A percentile compares a stretch with the other conserved stretches of the same genome.
These are phyloP conservation scores for Coniochaeta sp. DNA, from an alignment of 2,329 filamentous ascomycete species.

Conservation along the genomic window DNA sequence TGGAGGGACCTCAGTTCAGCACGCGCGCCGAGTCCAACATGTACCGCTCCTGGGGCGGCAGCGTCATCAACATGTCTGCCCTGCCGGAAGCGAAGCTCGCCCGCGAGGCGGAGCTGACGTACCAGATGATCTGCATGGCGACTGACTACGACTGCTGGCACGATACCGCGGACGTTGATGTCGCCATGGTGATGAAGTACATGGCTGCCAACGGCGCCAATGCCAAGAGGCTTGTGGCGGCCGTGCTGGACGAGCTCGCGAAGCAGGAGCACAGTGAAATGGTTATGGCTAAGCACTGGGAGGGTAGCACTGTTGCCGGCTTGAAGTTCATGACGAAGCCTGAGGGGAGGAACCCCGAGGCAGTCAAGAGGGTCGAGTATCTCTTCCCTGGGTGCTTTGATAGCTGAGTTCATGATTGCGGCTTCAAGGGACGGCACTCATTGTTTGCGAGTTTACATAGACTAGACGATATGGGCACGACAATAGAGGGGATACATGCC, in stretches of 20 bases:
- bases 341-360: conserved; percentile 64
- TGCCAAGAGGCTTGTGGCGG: conserved; percentile 75
- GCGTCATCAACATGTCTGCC: conserved; percentile 96
- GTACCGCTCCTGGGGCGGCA: conserved; percentile 90
- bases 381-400: conserved; percentile 78
- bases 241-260: conserved; percentile 78
- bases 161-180: conserved; percentile 73
- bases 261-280: conserved; percentile 70
- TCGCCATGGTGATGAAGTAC: conserved; percentile 94
- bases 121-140: conserved; percentile 99
- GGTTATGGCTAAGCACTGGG: conserved; percentile 74
- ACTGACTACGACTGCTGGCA: conserved; percentile 99
- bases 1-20: conserved; percentile 98
- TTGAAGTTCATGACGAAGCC: conserved; percentile 77
- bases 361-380: conserved; percentile 73
- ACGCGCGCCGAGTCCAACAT: conserved; percentile 93
- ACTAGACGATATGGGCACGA: not conserved
- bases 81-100: conserved; percentile 95
- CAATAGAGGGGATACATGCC: not conserved
- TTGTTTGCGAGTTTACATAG: not conserved
- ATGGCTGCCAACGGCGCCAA: conserved; percentile 93
- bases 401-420: conserved; percentile 13
- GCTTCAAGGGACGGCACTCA: not conserved
- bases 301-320: conserved; percentile 68
- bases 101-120: conserved; percentile 89